Conservation (phyloP, 2,329 filamentous ascomycete genomes). For the Beauveria caledonica region DNA sequence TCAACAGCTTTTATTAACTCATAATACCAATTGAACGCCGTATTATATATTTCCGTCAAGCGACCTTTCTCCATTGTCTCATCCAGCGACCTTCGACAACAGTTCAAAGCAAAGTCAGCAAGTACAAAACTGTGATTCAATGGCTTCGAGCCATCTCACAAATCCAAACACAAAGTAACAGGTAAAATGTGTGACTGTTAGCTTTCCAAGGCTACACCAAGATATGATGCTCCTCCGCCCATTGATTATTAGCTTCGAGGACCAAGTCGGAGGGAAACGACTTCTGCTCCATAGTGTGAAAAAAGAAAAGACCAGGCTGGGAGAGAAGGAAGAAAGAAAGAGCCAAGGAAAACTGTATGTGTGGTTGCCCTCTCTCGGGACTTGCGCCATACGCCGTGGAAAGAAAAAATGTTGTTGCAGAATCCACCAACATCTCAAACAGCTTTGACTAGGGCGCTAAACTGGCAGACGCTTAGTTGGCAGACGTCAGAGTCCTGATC, state of each 20-base stretch:
- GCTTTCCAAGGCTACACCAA: conserved; percentile 3
- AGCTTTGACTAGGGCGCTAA: background rate
- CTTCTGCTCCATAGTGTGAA: background rate
- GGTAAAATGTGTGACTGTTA: background rate
- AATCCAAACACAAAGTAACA: conserved; percentile 13
- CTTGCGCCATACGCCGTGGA: conserved; percentile 1
- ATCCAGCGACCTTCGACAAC: background rate
- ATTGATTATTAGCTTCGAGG: conserved; percentile 7
- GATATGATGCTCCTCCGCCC: background rate
- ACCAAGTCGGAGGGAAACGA: background rate
- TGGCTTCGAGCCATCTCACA: background rate
- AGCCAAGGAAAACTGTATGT: background rate
- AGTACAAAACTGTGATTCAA: conserved; percentile 1
- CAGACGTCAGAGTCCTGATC: conserved; percentile 54
- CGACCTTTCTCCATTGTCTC: background rate
- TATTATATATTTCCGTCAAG: background rate
- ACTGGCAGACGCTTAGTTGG: conserved; percentile 24
- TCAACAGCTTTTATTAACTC: background rate
- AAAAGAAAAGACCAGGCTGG: background rate
- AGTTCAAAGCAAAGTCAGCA: background rate
- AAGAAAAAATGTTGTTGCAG: background rate
- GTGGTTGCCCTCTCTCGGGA: background rate
- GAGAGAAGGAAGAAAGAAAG: background rate
- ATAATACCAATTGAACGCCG: conserved; percentile 1
- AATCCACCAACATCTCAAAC: background rate